A percentile compares a stretch with the other conserved stretches of the same genome.
phyloP scores from a whole-genome alignment of 495 filamentous ascomycete genomes.

The Neurospora discreta region DNA sequence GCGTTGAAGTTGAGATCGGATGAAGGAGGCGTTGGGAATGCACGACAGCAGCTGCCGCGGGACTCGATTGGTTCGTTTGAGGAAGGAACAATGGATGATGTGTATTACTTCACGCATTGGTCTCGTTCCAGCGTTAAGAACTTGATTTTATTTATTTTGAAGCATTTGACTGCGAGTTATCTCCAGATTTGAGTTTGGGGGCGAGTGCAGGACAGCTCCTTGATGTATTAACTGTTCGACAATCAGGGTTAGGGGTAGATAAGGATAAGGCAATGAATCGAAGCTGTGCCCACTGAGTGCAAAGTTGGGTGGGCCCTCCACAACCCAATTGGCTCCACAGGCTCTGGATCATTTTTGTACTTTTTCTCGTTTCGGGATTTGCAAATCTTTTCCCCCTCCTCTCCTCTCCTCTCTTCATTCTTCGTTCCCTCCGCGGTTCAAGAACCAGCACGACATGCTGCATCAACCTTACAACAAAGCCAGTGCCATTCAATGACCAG shows the following conservation, averaged over 20 bases:
- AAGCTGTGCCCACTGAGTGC: not conserved
- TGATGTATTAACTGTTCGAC: not conserved
- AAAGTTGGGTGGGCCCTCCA: not conserved
- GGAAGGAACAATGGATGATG: not conserved
- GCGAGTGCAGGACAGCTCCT: not conserved
- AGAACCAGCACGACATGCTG: slow-evolving; percentile 12
- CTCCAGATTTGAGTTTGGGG: not conserved
- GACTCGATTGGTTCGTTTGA: not conserved
- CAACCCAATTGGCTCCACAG: not conserved
- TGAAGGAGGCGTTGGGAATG: not conserved
- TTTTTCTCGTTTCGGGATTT: slow-evolving; percentile 2
- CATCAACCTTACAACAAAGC: slow-evolving; percentile 9
- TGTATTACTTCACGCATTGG: not conserved
- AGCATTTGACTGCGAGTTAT: not conserved
- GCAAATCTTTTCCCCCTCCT: not conserved
- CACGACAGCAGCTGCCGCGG: not conserved
- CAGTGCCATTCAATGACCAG: slow-evolving; percentile 17
- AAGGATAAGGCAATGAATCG: not conserved
- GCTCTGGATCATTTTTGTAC: slow-evolving; percentile 6
- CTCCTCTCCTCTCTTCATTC: slow-evolving; percentile 2
- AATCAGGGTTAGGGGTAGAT: not conserved
- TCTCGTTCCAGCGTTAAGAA: not conserved
- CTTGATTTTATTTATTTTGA: not conserved
- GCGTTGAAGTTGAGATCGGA: not conserved
- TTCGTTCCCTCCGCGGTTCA: slow-evolving; percentile 5